phyloP scores from a whole-genome alignment of 2,329 filamentous ascomycete genomes.

The Dothistroma pini region DNA sequence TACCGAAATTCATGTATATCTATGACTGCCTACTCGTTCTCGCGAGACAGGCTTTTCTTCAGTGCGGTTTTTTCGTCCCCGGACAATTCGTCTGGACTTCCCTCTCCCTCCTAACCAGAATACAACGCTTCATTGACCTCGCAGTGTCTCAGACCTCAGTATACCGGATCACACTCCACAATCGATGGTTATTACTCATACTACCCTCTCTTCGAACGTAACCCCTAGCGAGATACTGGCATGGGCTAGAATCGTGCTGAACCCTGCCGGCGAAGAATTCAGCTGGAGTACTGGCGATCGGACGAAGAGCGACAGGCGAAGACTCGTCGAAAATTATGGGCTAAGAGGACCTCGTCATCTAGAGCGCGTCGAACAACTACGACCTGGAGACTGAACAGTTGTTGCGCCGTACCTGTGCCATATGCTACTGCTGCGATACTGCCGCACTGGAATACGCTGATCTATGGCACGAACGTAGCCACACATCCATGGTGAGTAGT shows the following conservation, averaged over 20 bases:
- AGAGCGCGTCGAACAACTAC: background rate
- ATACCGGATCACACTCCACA: background rate
- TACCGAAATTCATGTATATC: background rate
- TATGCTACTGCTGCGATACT: background rate
- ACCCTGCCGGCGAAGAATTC: background rate
- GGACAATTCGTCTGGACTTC: background rate
- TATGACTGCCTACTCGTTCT: background rate
- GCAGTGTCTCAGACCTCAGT: background rate
- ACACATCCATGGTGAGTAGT: background rate
- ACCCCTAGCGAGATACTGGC: background rate
- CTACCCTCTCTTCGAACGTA: background rate
- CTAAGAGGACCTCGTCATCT: background rate
- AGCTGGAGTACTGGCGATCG: background rate
- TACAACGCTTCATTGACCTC: background rate
- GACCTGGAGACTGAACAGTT: background rate
- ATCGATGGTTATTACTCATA: background rate
- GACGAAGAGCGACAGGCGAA: background rate
- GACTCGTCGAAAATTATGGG: background rate
- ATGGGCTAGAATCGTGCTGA: background rate
- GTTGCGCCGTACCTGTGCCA: background rate
- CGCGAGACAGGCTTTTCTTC: background rate
- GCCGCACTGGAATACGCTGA: background rate
- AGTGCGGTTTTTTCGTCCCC: background rate
- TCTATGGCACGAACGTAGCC: background rate
- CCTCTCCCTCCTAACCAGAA: background rate